Percentiles rank a stretch among this genome's conserved stretches.
Conservation (phyloP, 805 yeast species). For the Metschnikowia kofuensis region DNA sequence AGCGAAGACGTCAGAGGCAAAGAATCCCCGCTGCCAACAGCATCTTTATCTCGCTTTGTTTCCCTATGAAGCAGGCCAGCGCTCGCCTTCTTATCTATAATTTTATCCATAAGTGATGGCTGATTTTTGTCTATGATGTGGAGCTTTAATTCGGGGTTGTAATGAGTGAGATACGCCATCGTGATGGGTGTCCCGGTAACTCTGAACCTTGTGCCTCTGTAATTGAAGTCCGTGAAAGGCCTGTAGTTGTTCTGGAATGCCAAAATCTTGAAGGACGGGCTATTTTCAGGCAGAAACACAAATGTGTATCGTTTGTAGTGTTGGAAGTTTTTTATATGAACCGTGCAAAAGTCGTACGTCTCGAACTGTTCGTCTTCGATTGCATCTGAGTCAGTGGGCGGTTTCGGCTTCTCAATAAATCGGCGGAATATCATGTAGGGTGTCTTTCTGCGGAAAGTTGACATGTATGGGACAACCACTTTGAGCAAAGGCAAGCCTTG, state of each 20-base stretch:
- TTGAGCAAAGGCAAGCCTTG: constrained; percentile 38
- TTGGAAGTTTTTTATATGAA: constrained; percentile 27
- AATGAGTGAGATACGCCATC: constrained; percentile 26
- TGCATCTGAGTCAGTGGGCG: constrained; percentile 16
- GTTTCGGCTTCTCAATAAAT: constrained; percentile 29
- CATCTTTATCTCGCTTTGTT: neutral
- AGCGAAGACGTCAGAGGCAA: neutral
- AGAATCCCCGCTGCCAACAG: neutral
- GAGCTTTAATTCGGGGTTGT: constrained; percentile 34
- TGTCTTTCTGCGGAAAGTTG: constrained; percentile 31
- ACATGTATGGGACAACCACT: constrained; percentile 34
- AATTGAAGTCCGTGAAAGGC: constrained; percentile 40
- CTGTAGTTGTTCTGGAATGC: constrained; percentile 35
- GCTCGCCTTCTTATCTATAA: constrained; percentile 26
- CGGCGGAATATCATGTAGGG: constrained; percentile 34
- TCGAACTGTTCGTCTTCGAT: constrained; percentile 28
- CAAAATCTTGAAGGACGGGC: constrained; percentile 23
- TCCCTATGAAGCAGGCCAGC: neutral
- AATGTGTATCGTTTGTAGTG: constrained; percentile 27
- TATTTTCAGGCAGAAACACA: constrained; percentile 23
- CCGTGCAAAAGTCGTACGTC: constrained; percentile 33
- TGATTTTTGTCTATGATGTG: constrained; percentile 32
- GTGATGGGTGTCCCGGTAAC: constrained; percentile 35
- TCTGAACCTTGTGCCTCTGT: constrained; percentile 36
- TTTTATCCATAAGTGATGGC: constrained; percentile 35